Evolutionary conservation across 345 rosid species (phyloP).

Genomic region (Mallotus nudiflorus): DNA sequence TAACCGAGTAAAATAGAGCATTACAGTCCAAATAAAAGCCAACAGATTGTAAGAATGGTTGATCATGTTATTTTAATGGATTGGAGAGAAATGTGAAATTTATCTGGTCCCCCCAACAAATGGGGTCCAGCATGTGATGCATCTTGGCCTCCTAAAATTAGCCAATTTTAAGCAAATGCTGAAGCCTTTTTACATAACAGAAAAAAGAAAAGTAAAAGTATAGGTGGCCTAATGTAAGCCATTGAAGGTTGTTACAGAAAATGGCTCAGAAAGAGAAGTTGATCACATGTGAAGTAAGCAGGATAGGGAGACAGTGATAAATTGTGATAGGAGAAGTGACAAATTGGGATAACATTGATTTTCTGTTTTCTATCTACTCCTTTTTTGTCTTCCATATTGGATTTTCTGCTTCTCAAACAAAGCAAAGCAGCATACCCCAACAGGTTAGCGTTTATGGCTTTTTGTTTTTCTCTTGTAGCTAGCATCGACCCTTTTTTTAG

Average conservation of each 20-base stretch:
- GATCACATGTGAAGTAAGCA: conserved; percentile 38
- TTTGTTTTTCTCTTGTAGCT: conserved; percentile 25
- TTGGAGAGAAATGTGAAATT: background rate
- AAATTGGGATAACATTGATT: conserved; percentile 19
- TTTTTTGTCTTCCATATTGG: conserved; percentile 36
- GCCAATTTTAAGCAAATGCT: too few species aligned
- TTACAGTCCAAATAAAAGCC: background rate
- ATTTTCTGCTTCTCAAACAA: conserved; percentile 13
- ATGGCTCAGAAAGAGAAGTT: conserved; percentile 15
- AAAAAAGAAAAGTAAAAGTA: background rate
- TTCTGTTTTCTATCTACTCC: conserved; percentile 24
- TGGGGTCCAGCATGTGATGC: conserved; percentile 31
- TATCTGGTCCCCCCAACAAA: conserved; percentile 37
- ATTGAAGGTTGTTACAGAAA: conserved; percentile 11
- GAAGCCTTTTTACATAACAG: too few species aligned
- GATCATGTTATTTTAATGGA: background rate
- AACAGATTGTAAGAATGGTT: background rate
- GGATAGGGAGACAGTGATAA: conserved; percentile 59
- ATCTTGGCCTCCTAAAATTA: background rate
- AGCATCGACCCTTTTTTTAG: conserved; percentile 8
- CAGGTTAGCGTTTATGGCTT: conserved; percentile 10
- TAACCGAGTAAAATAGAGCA: background rate
- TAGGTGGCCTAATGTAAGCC: conserved; percentile 32
- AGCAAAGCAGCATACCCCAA: conserved; percentile 16
- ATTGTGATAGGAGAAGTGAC: conserved; percentile 47